Base-by-base conservation (phyloP, 208 protist species). In the Vickermania ingenoplastis region DNA sequence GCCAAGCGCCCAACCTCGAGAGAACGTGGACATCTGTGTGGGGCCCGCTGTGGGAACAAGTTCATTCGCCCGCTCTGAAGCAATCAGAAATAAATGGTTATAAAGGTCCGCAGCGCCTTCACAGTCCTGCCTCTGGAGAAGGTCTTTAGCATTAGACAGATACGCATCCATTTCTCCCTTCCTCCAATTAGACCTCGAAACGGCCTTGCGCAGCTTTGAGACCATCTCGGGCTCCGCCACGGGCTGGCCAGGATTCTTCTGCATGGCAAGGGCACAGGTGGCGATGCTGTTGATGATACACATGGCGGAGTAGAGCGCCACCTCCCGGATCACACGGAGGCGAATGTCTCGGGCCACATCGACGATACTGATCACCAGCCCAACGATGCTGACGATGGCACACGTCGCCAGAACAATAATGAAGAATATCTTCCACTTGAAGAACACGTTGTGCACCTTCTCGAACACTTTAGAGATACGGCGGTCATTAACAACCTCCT, bases 401-500 rank as follows among this genome's bases (percentile, higher is more conserved):
- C 50, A 54, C 13, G 24, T 25, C 11, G 23, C 50, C 13, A 54
- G 23, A 5, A 54, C 21, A 25, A 26, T 5, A 13, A 26, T 13
- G 23, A 28, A 54, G 50, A 54, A 54, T 5, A 54, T 17, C 50
- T 54, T 54, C 50, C 50, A 54, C 50, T 54, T 26, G 50, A 54
- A 17, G 50, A 54, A 54, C 21, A 54, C 13, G 50, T 28, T 54
- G 50, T 45, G 36, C 7, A 45, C 36, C 36, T 45, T 45, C 36
- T 17, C 36, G 11, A 45, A 17, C 17, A 17, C 36, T 45, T n/a
- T 45, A 45, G 36, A 45, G 11, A 45, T 7, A 17, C 36, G 36
- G 36, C 36, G 36, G 36, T 45, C 36, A 7, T 45, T 45, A 17
- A 45, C 36, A n/a, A 45, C 17, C 36, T 45, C 36, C 36, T 45